Conservation (phyloP, 2,329 filamentous ascomycete genomes). For the Cyphellophora attinorum region DNA sequence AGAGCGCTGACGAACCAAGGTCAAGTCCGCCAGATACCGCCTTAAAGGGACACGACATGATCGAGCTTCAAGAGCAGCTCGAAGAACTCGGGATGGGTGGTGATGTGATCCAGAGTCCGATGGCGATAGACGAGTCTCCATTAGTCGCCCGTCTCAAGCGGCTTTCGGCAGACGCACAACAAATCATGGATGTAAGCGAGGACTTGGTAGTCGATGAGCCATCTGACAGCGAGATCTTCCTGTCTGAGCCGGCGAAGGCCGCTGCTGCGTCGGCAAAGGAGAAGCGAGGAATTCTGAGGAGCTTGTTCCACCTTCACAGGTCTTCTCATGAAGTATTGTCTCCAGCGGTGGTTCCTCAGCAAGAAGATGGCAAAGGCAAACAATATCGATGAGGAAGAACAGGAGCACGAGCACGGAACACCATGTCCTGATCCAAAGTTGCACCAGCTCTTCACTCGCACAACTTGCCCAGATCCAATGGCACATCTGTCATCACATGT, state of each 20-base stretch:
- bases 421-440: slow-evolving; percentile 14
- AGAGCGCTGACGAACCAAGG: too few relatives aligned
- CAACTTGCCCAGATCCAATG: slow-evolving; percentile 5
- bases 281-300: slow-evolving; percentile 14
- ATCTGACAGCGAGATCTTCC: slow-evolving; percentile 7
- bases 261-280: slow-evolving; percentile 18
- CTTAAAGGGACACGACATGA: not conserved
- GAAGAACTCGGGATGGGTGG: slow-evolving; percentile 8
- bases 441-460: slow-evolving; percentile 5
- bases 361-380: too few relatives aligned
- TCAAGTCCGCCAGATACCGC: not conserved
- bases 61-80: slow-evolving; percentile 12
- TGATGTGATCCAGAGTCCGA: slow-evolving; percentile 9
- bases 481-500: slow-evolving; percentile 2
- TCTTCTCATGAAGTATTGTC: too few relatives aligned
- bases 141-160: slow-evolving; percentile 9
- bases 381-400: too few relatives aligned
- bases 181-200: not conserved
- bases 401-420: too few relatives aligned
- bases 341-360: too few relatives aligned
- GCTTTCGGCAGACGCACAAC: slow-evolving; percentile 5
- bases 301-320: slow-evolving; percentile 8
- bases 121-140: slow-evolving; percentile 12
- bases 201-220: not conserved
- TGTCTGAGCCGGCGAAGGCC: slow-evolving; percentile 15